Base-by-base conservation (phyloP, 768 basidiomycete species). In the Psilocybe tampanensis region DNA sequence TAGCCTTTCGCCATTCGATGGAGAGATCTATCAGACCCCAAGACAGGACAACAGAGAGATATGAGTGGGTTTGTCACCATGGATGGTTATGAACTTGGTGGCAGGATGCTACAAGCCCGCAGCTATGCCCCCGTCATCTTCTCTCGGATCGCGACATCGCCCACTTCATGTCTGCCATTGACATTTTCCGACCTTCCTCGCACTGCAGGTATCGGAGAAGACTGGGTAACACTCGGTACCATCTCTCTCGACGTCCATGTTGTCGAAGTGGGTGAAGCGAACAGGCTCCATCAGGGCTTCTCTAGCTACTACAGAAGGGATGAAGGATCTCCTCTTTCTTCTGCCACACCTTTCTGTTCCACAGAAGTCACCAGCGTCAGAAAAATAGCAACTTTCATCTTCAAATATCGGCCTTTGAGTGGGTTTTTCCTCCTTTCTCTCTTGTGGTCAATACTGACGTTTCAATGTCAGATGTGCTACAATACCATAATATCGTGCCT, bases 371-470 rank as follows among this genome's bases (percentile, higher is more conserved):
- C 66, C 8, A 71, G 70, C 55, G 51, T 71, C 22, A 52, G 63
- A 43, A 71, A 71, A 59, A 68, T 71, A 47, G 70, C 70, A 17
- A 71, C 68, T 26, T 71, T 71, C 50, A 57, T 66, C 7, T 71
- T 71, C 65, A 68, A 68, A 19, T 71, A 71, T 54, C 65, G 70
- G 54, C 68, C 70, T 45, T 42, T 68, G 52, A 64, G 67, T 68
- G 51, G 43, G 66, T 61, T 51, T 21, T 50, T 21, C 5, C 44
- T 33, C 44, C 15, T 19, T 12, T 21, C 51, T 33, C 11, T 22
- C 9, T n/a, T 32, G 17, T 32, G 29, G 43, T 54, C 18, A 47
- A 17, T 60, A 39, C n/a, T 49, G 26, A 44, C 13, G 15, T 24
- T 42, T 17, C n/a, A 26, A 49, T 44, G 34, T 18, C 9, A 66